Base-by-base conservation (phyloP, 139 green algal genomes). In the Closterium sp. region DNA sequence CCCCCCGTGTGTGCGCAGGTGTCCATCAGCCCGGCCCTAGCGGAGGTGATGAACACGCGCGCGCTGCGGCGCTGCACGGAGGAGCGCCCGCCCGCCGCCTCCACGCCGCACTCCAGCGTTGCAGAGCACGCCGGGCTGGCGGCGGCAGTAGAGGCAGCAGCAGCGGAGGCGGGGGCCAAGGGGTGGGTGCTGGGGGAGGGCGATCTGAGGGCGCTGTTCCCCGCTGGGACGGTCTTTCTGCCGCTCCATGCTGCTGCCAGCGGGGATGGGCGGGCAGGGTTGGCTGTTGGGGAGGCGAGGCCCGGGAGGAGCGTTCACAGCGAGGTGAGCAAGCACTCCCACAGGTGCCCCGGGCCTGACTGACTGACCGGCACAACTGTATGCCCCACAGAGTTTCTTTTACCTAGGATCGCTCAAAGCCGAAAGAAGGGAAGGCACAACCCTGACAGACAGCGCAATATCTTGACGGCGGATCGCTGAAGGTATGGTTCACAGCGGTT, bases 31-130 rank as follows among this genome's bases (percentile, higher is more conserved):
- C 90, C 66, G 43, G 90, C 85, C 30, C 84, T 92, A n/a, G 31
- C 33, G 6, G 90, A 92, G 86, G 25, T 92, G 84, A 90, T 92
- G 90, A 92, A 76, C n/a, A 33, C 55, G 32, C 55, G 81, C 2
- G 90, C 90, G 12, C 91, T 92, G n/a, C 85, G 89, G 66, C 31
- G 87, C 81, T 32, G 34, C 33, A n/a, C 9, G 85, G 85, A 36
- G 85, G 33, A 31, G 85, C n/a, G 25, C 87, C 30, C 35, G 21
- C 76, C 87, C 33, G 38, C 87, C 32, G 25, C 25, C 34, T 43
- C 30, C 85, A 33, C 19, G 21, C 84, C 55, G 25, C 55, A 76
- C 55, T 28, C 16, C 55, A 76, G 55, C 55, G 55, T 76, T 16
- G 55, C 55, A 19, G 55, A 76, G 55, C 55, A 76, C 25, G 55